phyloP scores from a whole-genome alignment of 2,329 filamentous ascomycete species.

The Apiospora phragmitis region DNA sequence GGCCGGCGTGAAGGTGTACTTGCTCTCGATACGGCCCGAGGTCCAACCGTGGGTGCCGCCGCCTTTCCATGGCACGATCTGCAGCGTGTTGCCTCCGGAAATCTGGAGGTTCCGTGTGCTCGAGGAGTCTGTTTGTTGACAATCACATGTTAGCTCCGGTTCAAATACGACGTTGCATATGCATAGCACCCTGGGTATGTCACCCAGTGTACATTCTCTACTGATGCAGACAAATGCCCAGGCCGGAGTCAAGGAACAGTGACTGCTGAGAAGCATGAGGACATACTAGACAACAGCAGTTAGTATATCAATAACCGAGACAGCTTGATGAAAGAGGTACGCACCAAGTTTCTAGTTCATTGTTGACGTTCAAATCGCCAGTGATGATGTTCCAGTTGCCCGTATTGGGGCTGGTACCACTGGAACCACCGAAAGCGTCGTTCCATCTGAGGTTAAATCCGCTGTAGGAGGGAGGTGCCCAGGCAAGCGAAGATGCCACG shows the following conservation, averaged over 20 bases:
- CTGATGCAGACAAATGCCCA: too few relatives aligned
- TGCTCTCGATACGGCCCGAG: constrained; percentile 50
- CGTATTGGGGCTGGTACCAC: constrained; percentile 37
- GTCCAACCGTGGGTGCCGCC: constrained; percentile 42
- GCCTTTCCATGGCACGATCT: constrained; percentile 48
- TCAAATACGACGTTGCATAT: background rate
- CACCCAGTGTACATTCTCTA: too few relatives aligned
- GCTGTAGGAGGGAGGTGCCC: background rate
- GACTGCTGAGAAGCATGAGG: background rate
- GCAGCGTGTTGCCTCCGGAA: constrained; percentile 48
- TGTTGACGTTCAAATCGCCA: constrained; percentile 19
- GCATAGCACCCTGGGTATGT: too few relatives aligned
- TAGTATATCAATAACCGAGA: constrained; percentile 36
- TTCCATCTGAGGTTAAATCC: background rate
- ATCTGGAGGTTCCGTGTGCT: constrained; percentile 46
- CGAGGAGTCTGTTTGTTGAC: constrained; percentile 21
- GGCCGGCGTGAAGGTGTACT: constrained; percentile 44
- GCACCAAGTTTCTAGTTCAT: background rate
- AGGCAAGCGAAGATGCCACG: background rate
- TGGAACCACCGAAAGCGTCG: constrained; percentile 39
- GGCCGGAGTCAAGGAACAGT: background rate
- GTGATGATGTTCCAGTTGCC: constrained; percentile 48
- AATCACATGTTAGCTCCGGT: background rate
- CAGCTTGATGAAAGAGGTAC: constrained; percentile 29
- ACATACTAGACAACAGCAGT: background rate